Evolutionary conservation across 441 rosid species (phyloP).

Genomic region (Arabidopsis lyrata): DNA sequence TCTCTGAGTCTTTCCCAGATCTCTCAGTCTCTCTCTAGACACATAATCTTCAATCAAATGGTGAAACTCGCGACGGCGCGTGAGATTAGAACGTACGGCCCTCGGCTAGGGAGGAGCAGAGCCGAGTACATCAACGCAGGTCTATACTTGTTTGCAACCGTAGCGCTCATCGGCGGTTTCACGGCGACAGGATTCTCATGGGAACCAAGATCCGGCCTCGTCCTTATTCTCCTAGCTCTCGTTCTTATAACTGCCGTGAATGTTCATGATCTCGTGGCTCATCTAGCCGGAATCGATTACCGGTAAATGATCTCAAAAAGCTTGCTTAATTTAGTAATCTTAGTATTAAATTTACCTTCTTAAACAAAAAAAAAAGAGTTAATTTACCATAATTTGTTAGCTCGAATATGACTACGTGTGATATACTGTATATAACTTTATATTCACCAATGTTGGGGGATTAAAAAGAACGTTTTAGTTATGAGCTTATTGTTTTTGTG

Average conservation of each 20-base stretch:
- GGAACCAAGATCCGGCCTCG: slow-evolving; percentile 77
- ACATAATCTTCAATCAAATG: slow-evolving; percentile 47
- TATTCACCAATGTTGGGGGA: background rate
- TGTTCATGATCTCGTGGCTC: slow-evolving; percentile 79
- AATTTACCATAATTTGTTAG: background rate
- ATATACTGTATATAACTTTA: background rate
- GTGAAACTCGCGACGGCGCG: slow-evolving; percentile 89
- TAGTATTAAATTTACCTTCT: too few species aligned
- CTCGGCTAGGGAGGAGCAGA: slow-evolving; percentile 55
- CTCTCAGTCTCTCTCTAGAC: slow-evolving; percentile 17
- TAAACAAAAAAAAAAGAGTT: too few species aligned
- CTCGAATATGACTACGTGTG: background rate
- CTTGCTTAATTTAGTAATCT: slow-evolving; percentile 1
- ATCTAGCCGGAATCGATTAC: slow-evolving; percentile 75
- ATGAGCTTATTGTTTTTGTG: background rate
- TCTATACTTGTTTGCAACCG: slow-evolving; percentile 65
- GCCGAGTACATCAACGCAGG: slow-evolving; percentile 83
- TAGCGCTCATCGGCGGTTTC: slow-evolving; percentile 66
- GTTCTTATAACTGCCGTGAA: slow-evolving; percentile 59
- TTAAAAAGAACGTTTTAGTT: background rate
- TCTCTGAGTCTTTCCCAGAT: slow-evolving; percentile 10
- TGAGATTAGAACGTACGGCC: slow-evolving; percentile 75
- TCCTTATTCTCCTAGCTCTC: slow-evolving; percentile 65
- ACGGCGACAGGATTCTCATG: slow-evolving; percentile 62
- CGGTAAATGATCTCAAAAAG: slow-evolving; percentile 47